A percentile compares a stretch with the other conserved stretches of the same genome.
These are phyloP conservation scores for Neoscytalidium dimidiatum DNA, from an alignment of 2,329 filamentous ascomycete species.

Conservation along the genomic window DNA sequence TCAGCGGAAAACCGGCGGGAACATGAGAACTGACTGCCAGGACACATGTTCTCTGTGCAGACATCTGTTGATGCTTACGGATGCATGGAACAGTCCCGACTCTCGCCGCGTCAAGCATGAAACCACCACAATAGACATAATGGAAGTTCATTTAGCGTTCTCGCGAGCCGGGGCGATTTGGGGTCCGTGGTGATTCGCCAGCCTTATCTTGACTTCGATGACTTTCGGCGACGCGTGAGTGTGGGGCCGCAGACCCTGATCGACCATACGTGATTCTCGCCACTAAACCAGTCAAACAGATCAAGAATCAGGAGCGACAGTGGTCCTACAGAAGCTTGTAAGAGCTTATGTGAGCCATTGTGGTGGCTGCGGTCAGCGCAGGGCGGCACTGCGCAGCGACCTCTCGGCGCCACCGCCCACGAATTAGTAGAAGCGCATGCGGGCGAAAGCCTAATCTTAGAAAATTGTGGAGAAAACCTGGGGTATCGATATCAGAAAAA, in stretches of 20 bases:
- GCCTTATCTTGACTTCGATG: not conserved
- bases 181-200: not conserved
- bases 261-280: not conserved
- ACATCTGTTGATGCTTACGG: too few relatives aligned
- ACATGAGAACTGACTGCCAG: too few relatives aligned
- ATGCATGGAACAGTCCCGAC: too few relatives aligned
- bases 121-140: not conserved
- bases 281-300: not conserved
- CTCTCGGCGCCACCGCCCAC: constrained; percentile 10
- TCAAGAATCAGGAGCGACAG: not conserved
- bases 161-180: not conserved
- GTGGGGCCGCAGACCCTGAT: not conserved
- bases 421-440: constrained; percentile 14
- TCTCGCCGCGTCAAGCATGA: too few relatives aligned
- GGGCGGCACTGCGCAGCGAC: constrained; percentile 2
- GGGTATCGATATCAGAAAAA: constrained; percentile 18
- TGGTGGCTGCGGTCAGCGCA: not conserved
- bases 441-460: constrained; percentile 3
- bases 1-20: too few relatives aligned
- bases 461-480: constrained; percentile 17
- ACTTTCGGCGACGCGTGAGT: not conserved
- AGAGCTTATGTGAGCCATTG: not conserved
- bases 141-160: not conserved
- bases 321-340: not conserved
- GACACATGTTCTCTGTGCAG: too few relatives aligned